Percentiles rank a stretch among this genome's conserved stretches.
phyloP scores from a whole-genome alignment of 441 rosid species.

The Populus tomentosa region DNA sequence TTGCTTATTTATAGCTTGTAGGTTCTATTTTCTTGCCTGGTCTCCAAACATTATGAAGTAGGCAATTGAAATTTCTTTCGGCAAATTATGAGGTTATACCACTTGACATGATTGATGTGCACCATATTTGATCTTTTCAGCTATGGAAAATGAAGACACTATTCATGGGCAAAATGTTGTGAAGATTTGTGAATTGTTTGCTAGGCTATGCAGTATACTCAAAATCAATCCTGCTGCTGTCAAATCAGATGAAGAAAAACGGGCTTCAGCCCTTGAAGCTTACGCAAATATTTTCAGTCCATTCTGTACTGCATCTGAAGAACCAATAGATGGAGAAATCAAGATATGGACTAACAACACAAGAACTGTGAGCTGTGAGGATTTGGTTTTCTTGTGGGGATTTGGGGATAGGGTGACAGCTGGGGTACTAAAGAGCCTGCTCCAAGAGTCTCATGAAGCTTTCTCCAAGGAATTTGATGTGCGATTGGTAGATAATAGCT shows the following conservation, averaged over 20 bases:
- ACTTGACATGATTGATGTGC: constrained; percentile 4
- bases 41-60: background rate
- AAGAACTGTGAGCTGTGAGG: constrained; percentile 49
- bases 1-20: background rate
- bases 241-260: constrained; percentile 26
- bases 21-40: background rate
- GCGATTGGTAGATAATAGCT: constrained; percentile 55
- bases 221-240: constrained; percentile 30
- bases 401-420: constrained; percentile 43
- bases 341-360: constrained; percentile 52
- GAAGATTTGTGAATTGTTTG: constrained; percentile 64
- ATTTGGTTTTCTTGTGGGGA: constrained; percentile 82
- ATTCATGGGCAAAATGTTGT: constrained; percentile 60
- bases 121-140: constrained; percentile 29
- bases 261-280: constrained; percentile 28
- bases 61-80: background rate
- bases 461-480: constrained; percentile 51
- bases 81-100: background rate
- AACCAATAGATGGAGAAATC: constrained; percentile 37
- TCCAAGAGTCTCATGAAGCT: constrained; percentile 48
- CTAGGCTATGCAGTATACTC: constrained; percentile 53
- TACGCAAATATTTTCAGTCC: constrained; percentile 33
- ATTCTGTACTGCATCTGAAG: constrained; percentile 20
- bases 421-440: constrained; percentile 50
- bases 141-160: constrained; percentile 30